Conservation (phyloP, 2,329 filamentous ascomycete genomes). For the Monilinia vaccinii-corymbosi region DNA sequence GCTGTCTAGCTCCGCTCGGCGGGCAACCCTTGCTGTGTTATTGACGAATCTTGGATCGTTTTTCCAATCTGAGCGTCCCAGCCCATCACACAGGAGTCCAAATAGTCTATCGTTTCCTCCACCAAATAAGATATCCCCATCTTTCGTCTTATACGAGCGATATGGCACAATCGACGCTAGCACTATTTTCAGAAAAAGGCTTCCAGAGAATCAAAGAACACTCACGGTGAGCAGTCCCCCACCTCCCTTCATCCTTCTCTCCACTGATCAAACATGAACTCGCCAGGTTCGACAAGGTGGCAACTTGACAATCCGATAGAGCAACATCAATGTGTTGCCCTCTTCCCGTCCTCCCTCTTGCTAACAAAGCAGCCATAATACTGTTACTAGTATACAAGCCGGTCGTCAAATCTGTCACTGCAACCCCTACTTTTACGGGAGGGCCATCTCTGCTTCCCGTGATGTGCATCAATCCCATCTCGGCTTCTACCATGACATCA, state of each 20-base stretch:
- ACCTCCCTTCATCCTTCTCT: slow-evolving; percentile 76
- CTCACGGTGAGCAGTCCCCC: slow-evolving; percentile 91
- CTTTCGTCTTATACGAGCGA: slow-evolving; percentile 67
- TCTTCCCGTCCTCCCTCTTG: slow-evolving; percentile 60
- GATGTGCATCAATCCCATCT: slow-evolving; percentile 98
- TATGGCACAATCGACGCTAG: slow-evolving; percentile 95
- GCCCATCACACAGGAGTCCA: slow-evolving; percentile 50
- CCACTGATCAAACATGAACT: slow-evolving; percentile 86
- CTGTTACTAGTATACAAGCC: slow-evolving; percentile 92
- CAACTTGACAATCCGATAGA: slow-evolving; percentile 89
- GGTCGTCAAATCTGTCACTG: slow-evolving; percentile 91
- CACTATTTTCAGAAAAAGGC: neutral
- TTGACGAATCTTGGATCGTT: slow-evolving; percentile 48
- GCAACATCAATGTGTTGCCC: slow-evolving; percentile 91
- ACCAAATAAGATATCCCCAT: slow-evolving; percentile 62
- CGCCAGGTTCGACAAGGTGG: slow-evolving; percentile 89
- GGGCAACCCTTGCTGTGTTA: slow-evolving; percentile 54
- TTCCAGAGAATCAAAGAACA: no score
- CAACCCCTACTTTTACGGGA: slow-evolving; percentile 94
- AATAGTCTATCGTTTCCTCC: slow-evolving; percentile 67
- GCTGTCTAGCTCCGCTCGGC: slow-evolving; percentile 68
- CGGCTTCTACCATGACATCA: slow-evolving; percentile 98
- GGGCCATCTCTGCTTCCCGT: slow-evolving; percentile 81
- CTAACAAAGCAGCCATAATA: slow-evolving; percentile 87
- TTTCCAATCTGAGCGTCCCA: slow-evolving; percentile 52